A percentile compares a stretch with the other conserved stretches of the same genome.
These are phyloP conservation scores for Gnomoniopsis sp. DNA, from an alignment of 2,329 filamentous ascomycete genomes.

Conservation along the genomic window DNA sequence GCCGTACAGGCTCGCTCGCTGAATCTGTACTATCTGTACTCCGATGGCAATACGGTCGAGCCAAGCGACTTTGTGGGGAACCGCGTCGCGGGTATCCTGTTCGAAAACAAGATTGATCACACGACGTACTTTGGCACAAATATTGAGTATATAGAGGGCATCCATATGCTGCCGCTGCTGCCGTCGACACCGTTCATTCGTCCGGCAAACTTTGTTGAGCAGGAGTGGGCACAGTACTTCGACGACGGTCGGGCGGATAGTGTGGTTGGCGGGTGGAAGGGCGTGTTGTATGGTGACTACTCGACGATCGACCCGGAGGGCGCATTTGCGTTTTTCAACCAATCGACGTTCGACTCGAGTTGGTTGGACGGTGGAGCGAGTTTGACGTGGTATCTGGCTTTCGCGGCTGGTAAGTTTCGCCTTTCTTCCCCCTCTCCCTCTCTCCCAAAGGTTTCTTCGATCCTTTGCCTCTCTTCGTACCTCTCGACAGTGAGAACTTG, in stretches of 20 bases:
- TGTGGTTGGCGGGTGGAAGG: conserved; percentile 77
- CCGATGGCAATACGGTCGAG: conserved; percentile 63
- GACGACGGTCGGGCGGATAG: conserved; percentile 59
- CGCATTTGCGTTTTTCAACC: conserved; percentile 73
- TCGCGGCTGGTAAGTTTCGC: conserved; percentile 62
- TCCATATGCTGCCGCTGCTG: conserved; percentile 60
- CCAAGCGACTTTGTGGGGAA: conserved; percentile 78
- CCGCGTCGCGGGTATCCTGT: conserved; percentile 69
- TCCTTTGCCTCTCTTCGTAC: too few relatives aligned
- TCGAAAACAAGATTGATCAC: conserved; percentile 95
- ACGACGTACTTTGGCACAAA: conserved; percentile 81
- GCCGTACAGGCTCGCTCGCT: conserved; percentile 72
- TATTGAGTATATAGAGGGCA: conserved; percentile 65
- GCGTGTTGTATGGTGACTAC: conserved; percentile 78
- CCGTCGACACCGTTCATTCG: conserved; percentile 66
- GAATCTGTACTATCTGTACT: conserved; percentile 79
- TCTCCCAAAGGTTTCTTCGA: too few relatives aligned
- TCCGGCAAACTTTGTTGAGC: conserved; percentile 63
- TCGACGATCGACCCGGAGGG: conserved; percentile 69
- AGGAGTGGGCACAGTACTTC: conserved; percentile 85
- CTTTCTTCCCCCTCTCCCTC: background rate
- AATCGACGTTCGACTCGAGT: conserved; percentile 58
- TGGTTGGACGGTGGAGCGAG: conserved; percentile 82
- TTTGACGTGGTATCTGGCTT: conserved; percentile 81
- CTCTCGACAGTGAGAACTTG: background rate